Conservation (phyloP, 139 green algal species). For the Astrephomene gubernaculifera region DNA sequence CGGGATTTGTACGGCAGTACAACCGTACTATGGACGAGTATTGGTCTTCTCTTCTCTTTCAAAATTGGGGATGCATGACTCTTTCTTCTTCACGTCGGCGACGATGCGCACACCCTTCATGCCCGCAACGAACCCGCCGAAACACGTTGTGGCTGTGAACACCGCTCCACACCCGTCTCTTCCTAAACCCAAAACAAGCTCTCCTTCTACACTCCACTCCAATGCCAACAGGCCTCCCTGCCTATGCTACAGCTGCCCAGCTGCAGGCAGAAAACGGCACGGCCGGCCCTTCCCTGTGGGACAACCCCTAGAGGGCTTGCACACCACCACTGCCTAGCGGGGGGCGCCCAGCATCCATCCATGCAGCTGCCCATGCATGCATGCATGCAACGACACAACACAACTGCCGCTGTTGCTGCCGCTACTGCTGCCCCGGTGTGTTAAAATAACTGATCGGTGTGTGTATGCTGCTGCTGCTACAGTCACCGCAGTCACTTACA, state of each 20-base stretch:
- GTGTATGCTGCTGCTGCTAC: not conserved
- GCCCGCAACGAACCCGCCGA: not conserved
- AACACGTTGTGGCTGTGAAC: not conserved
- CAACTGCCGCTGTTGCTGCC: not conserved
- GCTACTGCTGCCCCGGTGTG: not conserved
- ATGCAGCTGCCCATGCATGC: not conserved
- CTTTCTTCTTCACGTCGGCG: not conserved
- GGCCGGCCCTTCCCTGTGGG: not conserved
- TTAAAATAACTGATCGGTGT: not conserved
- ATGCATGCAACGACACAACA: too few species aligned
- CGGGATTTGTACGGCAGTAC: too few species aligned
- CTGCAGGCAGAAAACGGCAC: not conserved
- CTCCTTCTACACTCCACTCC: not conserved
- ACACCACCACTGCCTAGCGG: not conserved
- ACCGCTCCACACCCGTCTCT: too few species aligned
- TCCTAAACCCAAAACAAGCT: too few species aligned
- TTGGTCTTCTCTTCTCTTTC: not conserved
- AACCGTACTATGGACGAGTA: not conserved
- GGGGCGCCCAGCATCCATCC: not conserved
- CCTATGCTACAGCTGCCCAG: not conserved
- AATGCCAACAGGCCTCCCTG: not conserved
- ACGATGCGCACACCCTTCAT: slow-evolving; percentile 8
- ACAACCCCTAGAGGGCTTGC: not conserved
- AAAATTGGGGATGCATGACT: not conserved
- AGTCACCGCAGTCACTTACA: slow-evolving; percentile 5